Evolutionary conservation across 129 eudicot species (phyloP).

Genomic region (Flaveria brownii): DNA sequence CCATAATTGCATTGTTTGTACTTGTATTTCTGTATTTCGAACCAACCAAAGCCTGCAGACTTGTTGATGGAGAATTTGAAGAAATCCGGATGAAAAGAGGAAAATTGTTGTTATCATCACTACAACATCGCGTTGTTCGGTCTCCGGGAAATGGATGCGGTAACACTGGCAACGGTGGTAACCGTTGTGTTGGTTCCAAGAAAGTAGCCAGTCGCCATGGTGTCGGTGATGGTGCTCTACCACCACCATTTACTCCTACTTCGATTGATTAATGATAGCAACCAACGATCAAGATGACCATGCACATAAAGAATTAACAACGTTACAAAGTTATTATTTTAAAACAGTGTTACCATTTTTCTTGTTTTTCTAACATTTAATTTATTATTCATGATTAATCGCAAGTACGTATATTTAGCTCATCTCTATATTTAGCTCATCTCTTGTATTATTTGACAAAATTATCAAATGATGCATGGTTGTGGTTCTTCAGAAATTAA

Average conservation of each 20-base stretch:
- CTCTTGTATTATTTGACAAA: no score
- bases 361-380: no score
- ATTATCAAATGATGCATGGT: no score
- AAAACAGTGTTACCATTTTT: no score
- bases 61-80: slow-evolving; percentile 36
- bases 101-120: slow-evolving; percentile 33
- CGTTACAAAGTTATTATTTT: no score
- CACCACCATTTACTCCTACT: slow-evolving; percentile 4
- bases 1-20: not conserved
- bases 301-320: not conserved
- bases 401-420: no score
- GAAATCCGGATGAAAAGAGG: slow-evolving; percentile 29
- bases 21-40: slow-evolving; percentile 6
- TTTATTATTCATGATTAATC: no score
- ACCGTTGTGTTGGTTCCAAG: slow-evolving; percentile 32
- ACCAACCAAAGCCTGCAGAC: slow-evolving; percentile 26
- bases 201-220: slow-evolving; percentile 27
- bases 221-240: not conserved
- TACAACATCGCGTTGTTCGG: not conserved
- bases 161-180: slow-evolving; percentile 32
- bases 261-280: not conserved
- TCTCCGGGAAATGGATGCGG: slow-evolving; percentile 41
- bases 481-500: no score
- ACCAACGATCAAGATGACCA: not conserved
- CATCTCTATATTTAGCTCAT: no score